A percentile compares a stretch with the other conserved stretches of the same genome.
Conservation (phyloP, 495 filamentous ascomycete species). For the Platismatia glauca region DNA sequence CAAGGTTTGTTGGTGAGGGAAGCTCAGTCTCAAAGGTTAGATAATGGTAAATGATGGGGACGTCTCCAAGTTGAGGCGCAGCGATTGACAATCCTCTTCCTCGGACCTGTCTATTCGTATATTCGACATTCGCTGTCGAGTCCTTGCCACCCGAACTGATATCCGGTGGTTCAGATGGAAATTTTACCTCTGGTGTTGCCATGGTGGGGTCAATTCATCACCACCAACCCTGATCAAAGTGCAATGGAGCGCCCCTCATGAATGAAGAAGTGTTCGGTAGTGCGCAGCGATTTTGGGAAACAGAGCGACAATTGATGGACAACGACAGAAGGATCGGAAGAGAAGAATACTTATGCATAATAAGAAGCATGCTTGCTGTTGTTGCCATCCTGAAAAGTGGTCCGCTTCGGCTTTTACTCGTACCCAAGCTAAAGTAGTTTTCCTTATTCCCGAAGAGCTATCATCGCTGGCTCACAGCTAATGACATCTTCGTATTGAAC, state of each 20-base stretch:
- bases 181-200: constrained; percentile 16
- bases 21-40: constrained; percentile 63
- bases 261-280: not conserved
- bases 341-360: too few relatives aligned
- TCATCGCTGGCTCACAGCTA: not conserved
- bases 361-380: too few relatives aligned
- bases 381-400: not conserved
- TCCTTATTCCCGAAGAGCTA: not conserved
- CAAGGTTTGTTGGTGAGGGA: constrained; percentile 46
- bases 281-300: not conserved
- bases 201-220: not conserved
- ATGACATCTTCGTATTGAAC: not conserved
- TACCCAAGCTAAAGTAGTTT: not conserved
- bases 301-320: not conserved
- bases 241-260: not conserved
- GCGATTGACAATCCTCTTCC: constrained; percentile 10
- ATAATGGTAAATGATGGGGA: constrained; percentile 55
- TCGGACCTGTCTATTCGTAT: not conserved
- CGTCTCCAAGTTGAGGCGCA: constrained; percentile 1
- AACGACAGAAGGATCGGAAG: not conserved
- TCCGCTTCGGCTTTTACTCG: not conserved
- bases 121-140: not conserved
- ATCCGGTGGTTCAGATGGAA: constrained; percentile 15
- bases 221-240: not conserved
- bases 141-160: not conserved